Evolutionary conservation across 2,329 filamentous ascomycete species (phyloP).

Genomic region (Alternaria gaisen): DNA sequence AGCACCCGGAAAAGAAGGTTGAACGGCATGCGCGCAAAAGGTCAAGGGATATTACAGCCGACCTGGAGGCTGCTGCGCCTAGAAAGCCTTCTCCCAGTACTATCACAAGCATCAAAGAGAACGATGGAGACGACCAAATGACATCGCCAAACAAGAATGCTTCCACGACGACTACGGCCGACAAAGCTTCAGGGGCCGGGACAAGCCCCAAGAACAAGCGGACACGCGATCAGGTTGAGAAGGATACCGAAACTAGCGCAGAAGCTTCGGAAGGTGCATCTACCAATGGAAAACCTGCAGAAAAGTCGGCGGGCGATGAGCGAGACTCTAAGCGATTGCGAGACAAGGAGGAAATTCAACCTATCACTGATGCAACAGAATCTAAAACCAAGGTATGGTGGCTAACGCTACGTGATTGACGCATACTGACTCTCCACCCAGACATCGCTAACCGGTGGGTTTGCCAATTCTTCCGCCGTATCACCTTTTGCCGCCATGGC

Average conservation of each 20-base stretch:
- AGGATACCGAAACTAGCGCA: conserved; percentile 18
- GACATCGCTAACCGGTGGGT: conserved; percentile 53
- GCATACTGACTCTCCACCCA: conserved; percentile 25
- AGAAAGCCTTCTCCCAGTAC: conserved; percentile 46
- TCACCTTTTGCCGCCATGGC: conserved; percentile 60
- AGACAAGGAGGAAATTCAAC: conserved; percentile 42
- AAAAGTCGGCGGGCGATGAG: conserved; percentile 36
- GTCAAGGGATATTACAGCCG: conserved; percentile 54
- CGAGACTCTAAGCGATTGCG: conserved; percentile 48
- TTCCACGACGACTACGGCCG: conserved; percentile 9
- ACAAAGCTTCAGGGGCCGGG: conserved; percentile 19
- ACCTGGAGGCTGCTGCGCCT: conserved; percentile 31
- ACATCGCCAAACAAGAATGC: conserved; percentile 26
- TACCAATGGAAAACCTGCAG: conserved; percentile 24
- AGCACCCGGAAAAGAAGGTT: conserved; percentile 44
- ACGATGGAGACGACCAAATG: conserved; percentile 43
- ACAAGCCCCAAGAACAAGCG: conserved; percentile 61
- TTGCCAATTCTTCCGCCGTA: conserved; percentile 56
- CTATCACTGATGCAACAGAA: conserved; percentile 26
- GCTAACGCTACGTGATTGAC: neutral
- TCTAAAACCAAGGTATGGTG: conserved; percentile 36
- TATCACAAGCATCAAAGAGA: conserved; percentile 41
- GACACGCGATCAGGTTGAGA: conserved; percentile 48
- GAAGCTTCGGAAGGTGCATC: conserved; percentile 22
- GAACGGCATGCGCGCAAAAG: conserved; percentile 57